Conservation (phyloP, 2,329 filamentous ascomycete species). For the Alternaria rosae region DNA sequence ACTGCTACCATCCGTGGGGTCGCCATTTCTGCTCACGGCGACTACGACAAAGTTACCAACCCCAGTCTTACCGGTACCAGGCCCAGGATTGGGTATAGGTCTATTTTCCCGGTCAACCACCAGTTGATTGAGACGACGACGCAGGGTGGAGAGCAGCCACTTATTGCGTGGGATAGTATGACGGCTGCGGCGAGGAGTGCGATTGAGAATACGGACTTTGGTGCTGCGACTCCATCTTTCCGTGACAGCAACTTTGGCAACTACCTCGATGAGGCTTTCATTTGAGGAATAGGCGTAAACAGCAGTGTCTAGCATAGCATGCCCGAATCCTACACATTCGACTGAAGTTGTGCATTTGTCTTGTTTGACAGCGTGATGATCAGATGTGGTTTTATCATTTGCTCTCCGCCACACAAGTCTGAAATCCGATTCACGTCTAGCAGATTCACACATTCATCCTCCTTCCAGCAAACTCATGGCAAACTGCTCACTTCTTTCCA, state of each 20-base stretch:
- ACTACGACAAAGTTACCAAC: constrained; percentile 50
- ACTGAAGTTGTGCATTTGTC: too few relatives aligned
- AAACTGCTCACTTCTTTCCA: too few relatives aligned
- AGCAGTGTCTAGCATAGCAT: neutral
- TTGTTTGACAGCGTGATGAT: too few relatives aligned
- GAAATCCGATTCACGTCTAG: too few relatives aligned
- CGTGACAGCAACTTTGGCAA: constrained; percentile 56
- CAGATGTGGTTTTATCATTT: too few relatives aligned
- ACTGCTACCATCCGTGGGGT: constrained; percentile 57
- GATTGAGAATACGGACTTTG: constrained; percentile 57
- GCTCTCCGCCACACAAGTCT: too few relatives aligned
- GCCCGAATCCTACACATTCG: too few relatives aligned
- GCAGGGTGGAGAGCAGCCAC: constrained; percentile 55
- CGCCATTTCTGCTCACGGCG: constrained; percentile 60
- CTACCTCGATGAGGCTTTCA: constrained; percentile 51
- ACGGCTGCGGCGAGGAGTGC: constrained; percentile 53
- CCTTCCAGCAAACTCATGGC: too few relatives aligned
- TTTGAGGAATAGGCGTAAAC: neutral
- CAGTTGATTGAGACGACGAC: constrained; percentile 53
- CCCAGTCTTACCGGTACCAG: constrained; percentile 51
- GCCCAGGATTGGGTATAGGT: constrained; percentile 59
- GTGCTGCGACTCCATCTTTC: constrained; percentile 57
- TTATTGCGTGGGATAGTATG: constrained; percentile 61
- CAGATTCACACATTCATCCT: too few relatives aligned
- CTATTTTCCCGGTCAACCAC: constrained; percentile 59